phyloP scores from a whole-genome alignment of 495 filamentous ascomycete species.

The Daldinia childiae region DNA sequence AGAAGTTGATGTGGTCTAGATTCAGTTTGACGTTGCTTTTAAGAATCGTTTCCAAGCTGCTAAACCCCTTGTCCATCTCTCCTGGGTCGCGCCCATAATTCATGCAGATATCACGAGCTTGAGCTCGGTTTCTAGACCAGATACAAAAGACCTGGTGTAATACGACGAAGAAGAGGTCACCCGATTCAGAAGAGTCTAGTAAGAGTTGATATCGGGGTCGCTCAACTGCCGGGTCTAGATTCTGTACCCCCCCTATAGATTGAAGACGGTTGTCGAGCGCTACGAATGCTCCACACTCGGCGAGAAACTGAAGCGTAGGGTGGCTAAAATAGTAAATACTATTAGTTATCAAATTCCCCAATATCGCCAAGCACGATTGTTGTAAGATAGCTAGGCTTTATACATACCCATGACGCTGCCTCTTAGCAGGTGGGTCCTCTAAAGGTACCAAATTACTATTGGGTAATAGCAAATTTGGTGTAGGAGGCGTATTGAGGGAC shows the following conservation, averaged over 20 bases:
- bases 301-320: slow-evolving; percentile 23
- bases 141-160: slow-evolving; percentile 76
- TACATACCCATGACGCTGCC: slow-evolving; percentile 41
- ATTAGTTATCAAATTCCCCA: slow-evolving; percentile 2
- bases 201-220: slow-evolving; percentile 66
- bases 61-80: slow-evolving; percentile 50
- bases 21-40: slow-evolving; percentile 52
- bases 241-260: slow-evolving; percentile 17
- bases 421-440: slow-evolving; percentile 40
- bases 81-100: slow-evolving; percentile 14
- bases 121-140: slow-evolving; percentile 46
- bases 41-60: slow-evolving; percentile 50
- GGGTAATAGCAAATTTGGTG: slow-evolving; percentile 22
- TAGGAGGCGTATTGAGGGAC: slow-evolving; percentile 32
- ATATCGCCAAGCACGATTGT: background rate
- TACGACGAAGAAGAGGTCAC: slow-evolving; percentile 70
- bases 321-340: slow-evolving; percentile 10
- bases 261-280: background rate
- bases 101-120: slow-evolving; percentile 29
- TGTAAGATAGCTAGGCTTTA: background rate
- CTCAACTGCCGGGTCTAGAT: slow-evolving; percentile 49
- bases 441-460: background rate
- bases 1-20: slow-evolving; percentile 58
- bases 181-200: slow-evolving; percentile 60
- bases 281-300: slow-evolving; percentile 1